Conservation (phyloP, 2,329 filamentous ascomycete species). For the Fusarium ambrosium region DNA sequence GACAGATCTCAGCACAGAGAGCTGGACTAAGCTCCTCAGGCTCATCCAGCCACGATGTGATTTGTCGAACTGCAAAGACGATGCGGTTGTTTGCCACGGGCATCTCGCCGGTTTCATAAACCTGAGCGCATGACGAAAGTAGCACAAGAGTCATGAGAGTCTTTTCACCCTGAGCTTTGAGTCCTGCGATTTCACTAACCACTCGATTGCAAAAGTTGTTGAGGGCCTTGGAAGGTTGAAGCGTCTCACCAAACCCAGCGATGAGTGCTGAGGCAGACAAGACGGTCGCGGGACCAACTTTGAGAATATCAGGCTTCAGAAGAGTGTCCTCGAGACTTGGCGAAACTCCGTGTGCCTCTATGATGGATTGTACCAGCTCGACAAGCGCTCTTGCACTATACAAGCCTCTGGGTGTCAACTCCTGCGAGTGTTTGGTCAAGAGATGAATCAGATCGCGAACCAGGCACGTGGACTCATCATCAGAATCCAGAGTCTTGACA, state of each 20-base stretch:
- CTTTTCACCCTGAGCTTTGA: constrained; percentile 58
- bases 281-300: constrained; percentile 60
- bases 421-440: constrained; percentile 59
- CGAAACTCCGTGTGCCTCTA: constrained; percentile 62
- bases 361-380: constrained; percentile 62
- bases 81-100: constrained; percentile 76
- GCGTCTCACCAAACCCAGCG: constrained; percentile 64
- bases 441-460: constrained; percentile 59
- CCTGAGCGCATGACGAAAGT: constrained; percentile 64
- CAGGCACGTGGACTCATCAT: constrained; percentile 53
- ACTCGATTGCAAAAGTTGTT: constrained; percentile 71
- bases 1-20: constrained; percentile 65
- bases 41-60: constrained; percentile 78
- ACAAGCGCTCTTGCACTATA: constrained; percentile 68
- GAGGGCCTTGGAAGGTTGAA: constrained; percentile 62
- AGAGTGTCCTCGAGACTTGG: constrained; percentile 63
- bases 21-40: constrained; percentile 58
- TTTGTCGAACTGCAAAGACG: constrained; percentile 85
- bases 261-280: constrained; percentile 66
- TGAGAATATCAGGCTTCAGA: constrained; percentile 60
- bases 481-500: constrained; percentile 55
- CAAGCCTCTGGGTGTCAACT: constrained; percentile 59
- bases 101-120: constrained; percentile 66
- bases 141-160: constrained; percentile 65
- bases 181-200: constrained; percentile 70